These are phyloP conservation scores for Neurospora sp. DNA, from an alignment of 495 filamentous ascomycete species.

Conservation along the genomic window DNA sequence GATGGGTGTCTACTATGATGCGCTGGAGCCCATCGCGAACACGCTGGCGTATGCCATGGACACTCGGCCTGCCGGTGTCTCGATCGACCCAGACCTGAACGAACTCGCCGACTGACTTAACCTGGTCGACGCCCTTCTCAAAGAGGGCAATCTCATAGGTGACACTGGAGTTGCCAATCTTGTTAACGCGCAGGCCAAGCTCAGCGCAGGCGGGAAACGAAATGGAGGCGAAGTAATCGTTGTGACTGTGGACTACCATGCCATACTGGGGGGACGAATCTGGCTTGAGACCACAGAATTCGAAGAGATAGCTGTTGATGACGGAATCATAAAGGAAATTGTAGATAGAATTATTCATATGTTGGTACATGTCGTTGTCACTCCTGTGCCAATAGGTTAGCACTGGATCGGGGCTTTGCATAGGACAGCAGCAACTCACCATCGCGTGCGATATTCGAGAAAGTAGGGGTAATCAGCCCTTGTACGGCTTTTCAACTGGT, in stretches of 20 bases:
- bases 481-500: constrained; percentile 49
- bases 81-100: constrained; percentile 83
- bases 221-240: constrained; percentile 77
- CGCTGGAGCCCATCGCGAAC: constrained; percentile 46
- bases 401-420: not conserved
- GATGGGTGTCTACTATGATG: constrained; percentile 7
- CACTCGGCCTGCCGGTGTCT: constrained; percentile 53
- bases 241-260: constrained; percentile 74
- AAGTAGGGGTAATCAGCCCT: constrained; percentile 69
- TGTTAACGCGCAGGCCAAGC: constrained; percentile 71
- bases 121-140: constrained; percentile 58
- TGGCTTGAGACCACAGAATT: constrained; percentile 66
- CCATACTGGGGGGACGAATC: constrained; percentile 59
- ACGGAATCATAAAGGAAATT: constrained; percentile 78
- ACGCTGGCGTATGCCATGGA: constrained; percentile 45
- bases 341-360: constrained; percentile 79
- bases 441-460: constrained; percentile 80
- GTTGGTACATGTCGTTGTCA: constrained; percentile 95
- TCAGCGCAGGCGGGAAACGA: constrained; percentile 75
- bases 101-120: constrained; percentile 79
- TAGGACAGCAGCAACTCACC: constrained; percentile 38
- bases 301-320: constrained; percentile 81
- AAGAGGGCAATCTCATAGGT: constrained; percentile 89
- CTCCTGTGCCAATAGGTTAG: constrained; percentile 41
- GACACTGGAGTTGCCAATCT: constrained; percentile 79